phyloP scores from a whole-genome alignment of 306 rosid species.

The Lagenaria siceraria region DNA sequence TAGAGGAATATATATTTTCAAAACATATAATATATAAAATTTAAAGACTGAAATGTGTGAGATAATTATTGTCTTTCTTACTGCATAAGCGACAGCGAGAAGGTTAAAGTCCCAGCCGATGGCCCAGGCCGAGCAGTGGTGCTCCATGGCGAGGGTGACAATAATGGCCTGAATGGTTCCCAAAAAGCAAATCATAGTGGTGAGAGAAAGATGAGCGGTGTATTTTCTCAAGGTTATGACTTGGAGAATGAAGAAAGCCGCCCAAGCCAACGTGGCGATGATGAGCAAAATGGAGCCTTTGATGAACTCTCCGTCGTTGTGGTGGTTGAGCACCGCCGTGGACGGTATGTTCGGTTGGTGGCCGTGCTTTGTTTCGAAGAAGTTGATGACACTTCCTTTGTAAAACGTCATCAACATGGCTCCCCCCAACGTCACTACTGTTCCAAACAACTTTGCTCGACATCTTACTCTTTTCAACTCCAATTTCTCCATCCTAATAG shows the following conservation, averaged over 20 bases:
- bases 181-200: conserved; percentile 58
- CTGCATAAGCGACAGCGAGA: conserved; percentile 83
- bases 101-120: conserved; percentile 86
- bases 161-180: conserved; percentile 74
- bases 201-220: conserved; percentile 81
- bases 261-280: conserved; percentile 70
- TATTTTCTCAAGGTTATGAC: conserved; percentile 54
- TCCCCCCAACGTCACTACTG: conserved; percentile 61
- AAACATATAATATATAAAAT: no score
- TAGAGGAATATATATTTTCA: no score
- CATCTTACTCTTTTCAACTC: conserved; percentile 43
- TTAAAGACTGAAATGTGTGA: not conserved
- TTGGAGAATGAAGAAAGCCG: conserved; percentile 86
- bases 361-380: conserved; percentile 34
- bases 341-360: conserved; percentile 24
- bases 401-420: conserved; percentile 93
- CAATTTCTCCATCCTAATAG: conserved; percentile 63
- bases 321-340: conserved; percentile 5
- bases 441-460: conserved; percentile 70
- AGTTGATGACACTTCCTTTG: conserved; percentile 59
- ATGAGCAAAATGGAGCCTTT: conserved; percentile 76
- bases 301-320: conserved; percentile 43
- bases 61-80: conserved; percentile 10
- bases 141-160: conserved; percentile 64
- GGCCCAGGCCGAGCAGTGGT: conserved; percentile 48